These are phyloP conservation scores for Corinectria fuckeliana DNA, from an alignment of 2,329 filamentous ascomycete species.

Conservation along the genomic window DNA sequence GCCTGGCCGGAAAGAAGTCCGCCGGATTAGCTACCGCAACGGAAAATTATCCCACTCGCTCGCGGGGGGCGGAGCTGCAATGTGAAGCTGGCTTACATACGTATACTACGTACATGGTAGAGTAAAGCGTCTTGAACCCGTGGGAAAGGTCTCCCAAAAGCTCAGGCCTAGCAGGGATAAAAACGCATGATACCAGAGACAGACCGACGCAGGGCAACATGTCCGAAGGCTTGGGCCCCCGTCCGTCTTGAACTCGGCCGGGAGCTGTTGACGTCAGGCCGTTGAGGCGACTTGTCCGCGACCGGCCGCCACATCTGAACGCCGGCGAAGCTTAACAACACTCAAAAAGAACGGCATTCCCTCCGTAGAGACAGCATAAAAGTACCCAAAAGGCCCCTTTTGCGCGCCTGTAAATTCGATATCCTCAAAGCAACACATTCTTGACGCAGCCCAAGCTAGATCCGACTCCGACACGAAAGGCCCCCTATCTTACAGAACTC, in stretches of 20 bases:
- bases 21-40: neutral
- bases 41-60: neutral
- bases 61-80: neutral
- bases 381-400: conserved; percentile 11
- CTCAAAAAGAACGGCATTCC: conserved; percentile 27
- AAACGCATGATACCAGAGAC: neutral
- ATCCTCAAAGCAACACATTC: neutral
- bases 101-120: too few relatives aligned
- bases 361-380: conserved; percentile 12
- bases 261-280: neutral
- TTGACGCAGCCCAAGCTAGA: neutral
- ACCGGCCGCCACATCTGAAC: neutral
- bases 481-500: neutral
- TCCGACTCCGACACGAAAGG: neutral
- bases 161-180: neutral
- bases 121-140: neutral
- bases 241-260: neutral
- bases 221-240: conserved; percentile 1
- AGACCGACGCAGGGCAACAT: conserved; percentile 4
- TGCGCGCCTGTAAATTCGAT: conserved; percentile 1
- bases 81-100: too few relatives aligned
- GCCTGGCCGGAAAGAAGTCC: conserved; percentile 26
- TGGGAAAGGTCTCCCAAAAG: conserved; percentile 2
- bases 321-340: neutral
- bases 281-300: neutral